A percentile compares a stretch with the other conserved stretches of the same genome.
Conservation (phyloP, 2,329 filamentous ascomycete genomes). For the Purpureocillium takamizusanense region DNA sequence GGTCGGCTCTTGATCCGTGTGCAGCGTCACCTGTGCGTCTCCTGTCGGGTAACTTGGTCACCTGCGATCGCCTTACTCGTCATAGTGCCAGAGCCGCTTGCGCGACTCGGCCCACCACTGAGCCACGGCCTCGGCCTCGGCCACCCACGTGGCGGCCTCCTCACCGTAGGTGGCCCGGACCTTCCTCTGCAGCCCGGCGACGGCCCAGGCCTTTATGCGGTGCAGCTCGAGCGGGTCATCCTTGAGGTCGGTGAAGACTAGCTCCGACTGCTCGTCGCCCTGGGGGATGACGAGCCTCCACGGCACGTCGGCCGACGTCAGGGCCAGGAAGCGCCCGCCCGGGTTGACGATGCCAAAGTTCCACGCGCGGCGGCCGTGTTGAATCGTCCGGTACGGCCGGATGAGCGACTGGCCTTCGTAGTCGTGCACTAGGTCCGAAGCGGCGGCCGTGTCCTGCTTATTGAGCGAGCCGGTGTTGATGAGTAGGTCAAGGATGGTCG, state of each 20-base stretch:
- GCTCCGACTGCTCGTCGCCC: slow-evolving; percentile 8
- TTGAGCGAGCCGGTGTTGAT: slow-evolving; percentile 21
- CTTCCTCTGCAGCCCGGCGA: slow-evolving; percentile 3
- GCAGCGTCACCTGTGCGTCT: too few species aligned
- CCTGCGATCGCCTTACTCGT: background rate
- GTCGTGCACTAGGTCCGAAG: slow-evolving; percentile 19
- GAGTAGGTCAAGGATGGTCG: slow-evolving; percentile 21
- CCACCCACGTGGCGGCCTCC: slow-evolving; percentile 16
- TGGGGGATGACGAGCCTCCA: slow-evolving; percentile 20
- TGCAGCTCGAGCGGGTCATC: slow-evolving; percentile 18
- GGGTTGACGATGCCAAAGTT: slow-evolving; percentile 22
- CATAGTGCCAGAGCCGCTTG: slow-evolving; percentile 7
- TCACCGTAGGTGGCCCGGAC: slow-evolving; percentile 9
- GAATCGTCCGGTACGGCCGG: slow-evolving; percentile 13
- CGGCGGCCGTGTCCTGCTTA: slow-evolving; percentile 13
- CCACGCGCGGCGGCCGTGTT: slow-evolving; percentile 15
- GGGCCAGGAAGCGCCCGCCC: slow-evolving; percentile 18
- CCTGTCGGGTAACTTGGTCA: too few species aligned
- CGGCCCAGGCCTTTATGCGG: slow-evolving; percentile 9
- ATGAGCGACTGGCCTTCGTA: slow-evolving; percentile 26
- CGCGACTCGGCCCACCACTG: slow-evolving; percentile 20
- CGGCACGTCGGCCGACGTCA: slow-evolving; percentile 13
- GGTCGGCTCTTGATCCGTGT: too few species aligned
- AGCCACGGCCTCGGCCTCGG: slow-evolving; percentile 19
- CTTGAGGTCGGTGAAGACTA: slow-evolving; percentile 15